Conservation (phyloP, 306 rosid species). For the Lotus japonicus region DNA sequence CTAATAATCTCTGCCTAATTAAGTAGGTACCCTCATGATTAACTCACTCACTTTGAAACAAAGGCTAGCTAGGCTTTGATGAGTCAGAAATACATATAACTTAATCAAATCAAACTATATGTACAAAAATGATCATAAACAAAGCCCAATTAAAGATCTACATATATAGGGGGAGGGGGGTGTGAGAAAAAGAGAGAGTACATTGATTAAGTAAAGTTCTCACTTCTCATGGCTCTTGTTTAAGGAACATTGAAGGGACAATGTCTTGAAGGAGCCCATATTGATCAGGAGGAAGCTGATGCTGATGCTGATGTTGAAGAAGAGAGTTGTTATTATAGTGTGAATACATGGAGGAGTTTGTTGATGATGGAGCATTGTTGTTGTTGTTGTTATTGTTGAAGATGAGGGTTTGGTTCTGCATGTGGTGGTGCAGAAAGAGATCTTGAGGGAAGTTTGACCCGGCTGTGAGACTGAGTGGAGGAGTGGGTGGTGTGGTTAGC, state of each 20-base stretch:
- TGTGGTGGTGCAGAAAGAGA: constrained; percentile 22
- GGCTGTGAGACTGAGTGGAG: not conserved
- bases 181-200: too few relatives aligned
- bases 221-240: constrained; percentile 39
- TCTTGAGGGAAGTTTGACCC: constrained; percentile 43
- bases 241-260: constrained; percentile 62
- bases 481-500: too few relatives aligned
- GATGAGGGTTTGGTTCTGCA: not conserved
- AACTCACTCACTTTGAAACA: not conserved
- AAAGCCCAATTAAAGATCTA: not conserved
- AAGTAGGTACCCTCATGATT: not conserved
- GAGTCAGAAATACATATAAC: constrained; percentile 14
- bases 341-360: too few relatives aligned
- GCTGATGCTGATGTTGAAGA: constrained; percentile 17
- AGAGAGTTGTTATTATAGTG: constrained; percentile 16
- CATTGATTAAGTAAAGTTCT: too few relatives aligned
- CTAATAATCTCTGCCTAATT: not conserved
- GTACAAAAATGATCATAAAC: constrained; percentile 19
- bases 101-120: constrained; percentile 5
- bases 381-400: not conserved
- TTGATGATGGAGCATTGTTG: not conserved
- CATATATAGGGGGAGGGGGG: not conserved
- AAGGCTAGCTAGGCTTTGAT: not conserved
- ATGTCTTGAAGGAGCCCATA: constrained; percentile 74
- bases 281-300: constrained; percentile 26